These are phyloP conservation scores for Tilletia indica DNA, from an alignment of 1,284 basidiomycete species.

Conservation along the genomic window DNA sequence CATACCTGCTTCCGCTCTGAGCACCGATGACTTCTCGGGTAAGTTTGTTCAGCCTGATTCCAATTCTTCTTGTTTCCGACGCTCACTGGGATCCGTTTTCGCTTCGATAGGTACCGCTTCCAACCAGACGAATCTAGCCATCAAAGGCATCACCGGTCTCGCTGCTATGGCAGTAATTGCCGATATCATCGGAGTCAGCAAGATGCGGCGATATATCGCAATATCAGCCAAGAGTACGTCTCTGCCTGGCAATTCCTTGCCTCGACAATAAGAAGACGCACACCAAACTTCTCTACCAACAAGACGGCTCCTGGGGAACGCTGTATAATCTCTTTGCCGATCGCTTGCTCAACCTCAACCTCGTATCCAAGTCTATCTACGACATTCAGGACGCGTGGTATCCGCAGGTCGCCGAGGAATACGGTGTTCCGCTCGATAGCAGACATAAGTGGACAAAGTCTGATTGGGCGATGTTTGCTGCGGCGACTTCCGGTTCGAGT, in stretches of 20 bases:
- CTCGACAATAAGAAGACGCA: constrained; percentile 46
- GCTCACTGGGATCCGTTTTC: no score
- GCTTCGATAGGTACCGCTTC: constrained; percentile 57
- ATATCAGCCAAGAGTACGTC: constrained; percentile 44
- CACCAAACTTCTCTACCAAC: constrained; percentile 56
- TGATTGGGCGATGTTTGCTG: constrained; percentile 56
- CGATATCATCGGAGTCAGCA: constrained; percentile 30
- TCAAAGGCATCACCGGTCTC: constrained; percentile 74
- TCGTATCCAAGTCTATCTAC: constrained; percentile 53
- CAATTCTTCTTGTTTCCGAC: no score
- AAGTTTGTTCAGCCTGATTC: no score
- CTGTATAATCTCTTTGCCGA: constrained; percentile 55
- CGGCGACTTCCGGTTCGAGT: constrained; percentile 38
- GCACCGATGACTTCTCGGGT: constrained; percentile 72
- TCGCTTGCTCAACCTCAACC: constrained; percentile 50
- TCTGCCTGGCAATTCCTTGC: constrained; percentile 40
- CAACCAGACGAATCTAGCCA: constrained; percentile 75
- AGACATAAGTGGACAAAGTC: constrained; percentile 55
- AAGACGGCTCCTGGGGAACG: constrained; percentile 53
- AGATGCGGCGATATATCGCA: constrained; percentile 40
- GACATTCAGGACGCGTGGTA: constrained; percentile 53
- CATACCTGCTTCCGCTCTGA: constrained; percentile 59
- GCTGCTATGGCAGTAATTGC: constrained; percentile 50
- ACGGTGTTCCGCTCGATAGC: constrained; percentile 54
- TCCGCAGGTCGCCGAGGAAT: constrained; percentile 40